Conservation (phyloP, 257 asterid genomes). For the Lycium barbarum region DNA sequence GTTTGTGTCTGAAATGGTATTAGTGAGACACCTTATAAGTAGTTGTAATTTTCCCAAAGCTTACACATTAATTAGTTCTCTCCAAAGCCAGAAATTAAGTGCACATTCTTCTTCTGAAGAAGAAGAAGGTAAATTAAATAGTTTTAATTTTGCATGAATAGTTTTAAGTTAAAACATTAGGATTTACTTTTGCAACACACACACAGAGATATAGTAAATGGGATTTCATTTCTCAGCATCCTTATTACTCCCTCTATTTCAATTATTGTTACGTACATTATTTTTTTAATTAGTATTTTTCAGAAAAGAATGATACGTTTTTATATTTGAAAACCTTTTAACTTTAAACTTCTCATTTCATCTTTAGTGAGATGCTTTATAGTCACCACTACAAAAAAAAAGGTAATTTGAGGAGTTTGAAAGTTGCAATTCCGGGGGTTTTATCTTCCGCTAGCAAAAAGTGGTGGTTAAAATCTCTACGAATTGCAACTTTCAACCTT, state of each 20-base stretch:
- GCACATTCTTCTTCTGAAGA: neutral
- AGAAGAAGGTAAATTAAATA: neutral
- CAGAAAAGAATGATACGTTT: neutral
- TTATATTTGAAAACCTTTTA: neutral
- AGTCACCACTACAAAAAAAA: neutral
- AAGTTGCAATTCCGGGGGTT: no score
- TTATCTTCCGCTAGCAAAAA: no score
- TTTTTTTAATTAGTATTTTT: neutral
- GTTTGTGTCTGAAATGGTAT: neutral
- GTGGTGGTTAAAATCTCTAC: no score
- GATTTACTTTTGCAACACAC: neutral
- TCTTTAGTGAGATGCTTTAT: neutral
- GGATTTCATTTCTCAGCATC: neutral
- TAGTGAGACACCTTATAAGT: neutral
- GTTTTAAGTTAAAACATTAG: neutral
- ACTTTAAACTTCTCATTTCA: neutral
- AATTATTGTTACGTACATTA: neutral
- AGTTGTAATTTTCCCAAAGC: neutral
- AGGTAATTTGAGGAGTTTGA: no score
- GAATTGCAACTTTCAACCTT: no score
- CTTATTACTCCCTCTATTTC: no score
- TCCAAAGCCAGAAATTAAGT: no score
- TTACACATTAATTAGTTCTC: no score
- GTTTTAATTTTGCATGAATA: neutral
- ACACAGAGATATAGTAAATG: neutral